Evolutionary conservation across 495 filamentous ascomycete genomes (phyloP), one percentile per base, ranked within the genome.

Genomic region (Aspergillus kassunensis): DNA sequence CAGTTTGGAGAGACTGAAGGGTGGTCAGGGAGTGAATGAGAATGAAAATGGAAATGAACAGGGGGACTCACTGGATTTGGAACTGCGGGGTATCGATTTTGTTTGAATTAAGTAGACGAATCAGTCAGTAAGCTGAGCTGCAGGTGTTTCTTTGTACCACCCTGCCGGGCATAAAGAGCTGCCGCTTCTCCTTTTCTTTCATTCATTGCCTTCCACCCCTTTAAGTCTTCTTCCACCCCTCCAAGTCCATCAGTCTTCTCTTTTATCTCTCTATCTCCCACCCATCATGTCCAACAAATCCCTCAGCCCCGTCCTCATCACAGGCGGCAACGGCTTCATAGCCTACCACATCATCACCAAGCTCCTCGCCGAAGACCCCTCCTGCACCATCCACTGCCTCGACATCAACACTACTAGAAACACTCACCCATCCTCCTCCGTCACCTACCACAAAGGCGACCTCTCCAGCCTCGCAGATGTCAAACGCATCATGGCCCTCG

Each of bases 331-430:
- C 36, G 51, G 51, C 42, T 54, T 54, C 43, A 39, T 47, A 2
- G 43, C 51, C 23, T 54, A 54, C 43, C 51, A 54, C 31, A 54
- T 54, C 34, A 54, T 54, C 24, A 35, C 43, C 35, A 54, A 47
- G 13, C 27, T 54, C 25, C 51, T 54, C 10, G 51, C 6, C 4
- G 34, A 39, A 18, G 43, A 54, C 2, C 51, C 51, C 8, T 19
- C 41, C 24, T 47, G 43, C 24, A 41, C 6, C 34, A 54, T 54
- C 33, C 51, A 54, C 43, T 47, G 12, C 1, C 1, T 54, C 9
- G 51, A 54, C 34, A 20, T 54, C 20, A 54, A 47, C 9, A 31
- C 24, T 16, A 8, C 20, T 16, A 41, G 51, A 19, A 54, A 54
- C 24, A 33, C 24, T 10, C 51, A 54, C 15, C 0, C 8, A 34